Evolutionary conservation across 352 stramenopile genomes (phyloP), one percentile per base, ranked within the genome.

Genomic region (Phytopythium oedochilum): DNA sequence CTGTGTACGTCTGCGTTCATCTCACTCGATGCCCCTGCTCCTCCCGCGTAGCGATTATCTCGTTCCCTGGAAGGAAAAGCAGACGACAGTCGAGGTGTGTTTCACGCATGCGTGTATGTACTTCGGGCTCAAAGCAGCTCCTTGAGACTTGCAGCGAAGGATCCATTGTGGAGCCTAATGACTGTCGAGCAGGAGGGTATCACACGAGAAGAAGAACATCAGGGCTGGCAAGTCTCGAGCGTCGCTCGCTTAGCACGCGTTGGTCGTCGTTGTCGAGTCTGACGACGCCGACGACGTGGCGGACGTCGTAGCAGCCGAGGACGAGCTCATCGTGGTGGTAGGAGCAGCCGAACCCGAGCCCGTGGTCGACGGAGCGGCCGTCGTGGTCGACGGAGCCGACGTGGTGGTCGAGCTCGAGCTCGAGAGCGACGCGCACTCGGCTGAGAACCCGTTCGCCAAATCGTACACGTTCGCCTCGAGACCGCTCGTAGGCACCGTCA

Each of bases 381-480:
- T 54, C 3, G 51, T 55, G 39, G 55, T 62, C 7, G 55, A 32
- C n/a, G 43, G 57, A 28, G 55, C 60, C 7, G 55, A 32, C n/a
- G 43, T 57, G 29, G 55, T 58, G 12, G 36, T 54, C 26, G 26
- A 26, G 45, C 26, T 38, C 26, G 26, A 52, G 51, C 56, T 60
- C 38, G 56, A 46, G 52, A 67, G 26, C 56, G 61, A 61, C 26
- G 38, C 7, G 51, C 55, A 56, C 58, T 60, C 55, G 32, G 0
- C 2, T n/a, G 53, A 61, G 61, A 73, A 73, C 11, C 53, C 49
- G 57, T 45, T 69, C 14, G 35, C 35, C 43, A 70, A 43, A 2
- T 60, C 53, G 22, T 59, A 50, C 53, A 72, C 61, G 57, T 72
- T 72, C 43, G 66, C 22, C 45, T 60, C 51, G 14, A 64, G 51